Base-by-base conservation (phyloP, 495 filamentous ascomycete genomes). In the Talaromyces adpressus region DNA sequence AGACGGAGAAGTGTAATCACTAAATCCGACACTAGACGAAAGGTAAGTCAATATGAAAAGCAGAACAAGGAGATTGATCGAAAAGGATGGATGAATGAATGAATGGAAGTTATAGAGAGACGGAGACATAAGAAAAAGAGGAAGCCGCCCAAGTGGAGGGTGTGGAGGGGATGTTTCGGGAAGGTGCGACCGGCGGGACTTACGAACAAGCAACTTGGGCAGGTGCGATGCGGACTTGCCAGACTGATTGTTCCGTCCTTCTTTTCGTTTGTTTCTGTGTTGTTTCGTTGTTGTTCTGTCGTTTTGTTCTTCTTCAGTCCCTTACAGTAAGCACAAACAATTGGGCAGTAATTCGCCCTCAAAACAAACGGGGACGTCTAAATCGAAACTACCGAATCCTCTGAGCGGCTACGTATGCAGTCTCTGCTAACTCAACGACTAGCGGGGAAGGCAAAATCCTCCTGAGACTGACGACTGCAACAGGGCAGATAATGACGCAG, bases 371-470 rank as follows among this genome's bases (percentile, higher is more conserved):
- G 16, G 41, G 41, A 8, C 22, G 20, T 25, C 52, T 12, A 4
- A 56, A 56, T 56, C 52, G 20, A 27, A 56, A 56, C 6, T 56
- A 16, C 23, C 52, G 52, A 29, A 20, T 49, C 52, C n/a, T 27
- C 52, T 25, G 52, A 22, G 52, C 22, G 51, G 14, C 52, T 49
- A 49, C 45, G 45, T 49, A 49, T 49, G 45, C 18, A 49, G 52
- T 29, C 52, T 56, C 5, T n/a, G 14, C 52, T 56, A 56, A 29
- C 6, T 27, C 22, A 56, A 27, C 52, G 11, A 56, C 52, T 56
- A 56, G 52, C 52, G 52, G 27, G 52, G 22, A 56, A 56, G 52
- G 52, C 52, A 56, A 56, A 56, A 27, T 56, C 22, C 22, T 56
- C 16, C 51, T 54, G 22, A 25, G 12, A 56, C 27, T 30, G 22